A percentile compares a stretch with the other conserved stretches of the same genome.
phyloP scores from a whole-genome alignment of 2,329 filamentous ascomycete genomes.

The Gnomoniopsis smithogilvyi region DNA sequence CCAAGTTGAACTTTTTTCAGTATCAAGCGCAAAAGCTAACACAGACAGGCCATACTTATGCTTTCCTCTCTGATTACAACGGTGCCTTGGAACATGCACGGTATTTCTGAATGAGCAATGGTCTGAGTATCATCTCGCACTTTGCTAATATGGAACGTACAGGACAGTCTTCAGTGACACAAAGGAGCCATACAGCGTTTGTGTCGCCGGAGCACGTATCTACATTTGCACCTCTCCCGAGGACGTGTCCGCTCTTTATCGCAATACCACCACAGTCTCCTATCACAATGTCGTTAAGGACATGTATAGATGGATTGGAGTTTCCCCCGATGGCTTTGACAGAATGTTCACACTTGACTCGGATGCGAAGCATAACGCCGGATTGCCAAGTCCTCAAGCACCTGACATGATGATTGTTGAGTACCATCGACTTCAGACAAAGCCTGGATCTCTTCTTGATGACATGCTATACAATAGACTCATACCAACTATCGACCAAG shows the following conservation, averaged over 20 bases:
- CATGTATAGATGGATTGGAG: not conserved
- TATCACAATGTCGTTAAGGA: not conserved
- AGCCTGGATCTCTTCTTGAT: not conserved
- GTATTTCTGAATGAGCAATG: not conserved
- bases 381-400: not conserved
- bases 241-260: not conserved
- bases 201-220: not conserved
- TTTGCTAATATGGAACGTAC: not conserved
- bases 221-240: not conserved
- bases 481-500: not conserved
- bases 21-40: not conserved
- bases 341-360: not conserved
- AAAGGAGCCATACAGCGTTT: not conserved
- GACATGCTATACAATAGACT: not conserved
- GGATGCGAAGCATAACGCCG: not conserved
- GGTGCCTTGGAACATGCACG: not conserved
- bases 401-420: not conserved
- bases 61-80: not conserved
- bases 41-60: not conserved
- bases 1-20: not conserved
- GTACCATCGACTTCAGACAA: not conserved
- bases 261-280: conserved; percentile 1
- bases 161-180: not conserved
- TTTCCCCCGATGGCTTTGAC: not conserved
- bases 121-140: not conserved